A percentile compares a stretch with the other conserved stretches of the same genome.
These are phyloP conservation scores for Acidomyces sp. DNA, from an alignment of 495 filamentous ascomycete genomes.

Conservation along the genomic window DNA sequence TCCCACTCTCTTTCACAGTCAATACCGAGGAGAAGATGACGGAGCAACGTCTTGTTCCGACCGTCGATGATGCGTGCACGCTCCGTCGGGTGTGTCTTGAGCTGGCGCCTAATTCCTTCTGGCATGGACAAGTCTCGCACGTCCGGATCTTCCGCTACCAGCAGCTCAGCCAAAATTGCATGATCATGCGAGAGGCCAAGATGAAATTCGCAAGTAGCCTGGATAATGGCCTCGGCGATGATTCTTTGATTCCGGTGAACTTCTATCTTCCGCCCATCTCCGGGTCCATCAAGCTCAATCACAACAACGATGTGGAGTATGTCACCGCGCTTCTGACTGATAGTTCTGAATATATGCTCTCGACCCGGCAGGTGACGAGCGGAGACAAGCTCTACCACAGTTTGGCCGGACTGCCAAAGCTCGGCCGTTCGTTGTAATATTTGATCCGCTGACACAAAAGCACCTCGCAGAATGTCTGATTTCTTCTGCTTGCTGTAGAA, in stretches of 20 bases:
- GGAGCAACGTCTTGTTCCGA: conserved; percentile 1
- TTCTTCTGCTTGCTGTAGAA: conserved; percentile 28
- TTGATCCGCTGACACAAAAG: conserved; percentile 34
- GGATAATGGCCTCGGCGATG: conserved; percentile 44
- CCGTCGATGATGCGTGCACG: conserved; percentile 35
- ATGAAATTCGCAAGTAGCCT: conserved; percentile 38
- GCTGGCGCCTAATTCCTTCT: no score
- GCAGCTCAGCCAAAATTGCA: no score
- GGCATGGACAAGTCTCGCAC: no score
- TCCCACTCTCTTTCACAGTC: conserved; percentile 22
- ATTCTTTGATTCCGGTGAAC: conserved; percentile 35
- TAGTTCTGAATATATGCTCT: conserved; percentile 35
- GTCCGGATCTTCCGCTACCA: no score
- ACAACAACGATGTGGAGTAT: conserved; percentile 34
- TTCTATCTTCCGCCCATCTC: conserved; percentile 32
- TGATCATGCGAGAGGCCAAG: conserved; percentile 40
- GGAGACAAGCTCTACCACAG: conserved; percentile 36
- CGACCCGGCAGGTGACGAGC: conserved; percentile 28
- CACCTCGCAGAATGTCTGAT: conserved; percentile 27
- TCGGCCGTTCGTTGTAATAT: conserved; percentile 31
- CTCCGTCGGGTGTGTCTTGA: no score
- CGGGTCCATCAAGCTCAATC: conserved; percentile 26
- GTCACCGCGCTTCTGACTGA: conserved; percentile 32
- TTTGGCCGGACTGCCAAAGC: conserved; percentile 33
- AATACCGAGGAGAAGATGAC: conserved; percentile 20